Conservation (phyloP, 1,139 yeast genomes). For the Scheffersomyces titani region DNA sequence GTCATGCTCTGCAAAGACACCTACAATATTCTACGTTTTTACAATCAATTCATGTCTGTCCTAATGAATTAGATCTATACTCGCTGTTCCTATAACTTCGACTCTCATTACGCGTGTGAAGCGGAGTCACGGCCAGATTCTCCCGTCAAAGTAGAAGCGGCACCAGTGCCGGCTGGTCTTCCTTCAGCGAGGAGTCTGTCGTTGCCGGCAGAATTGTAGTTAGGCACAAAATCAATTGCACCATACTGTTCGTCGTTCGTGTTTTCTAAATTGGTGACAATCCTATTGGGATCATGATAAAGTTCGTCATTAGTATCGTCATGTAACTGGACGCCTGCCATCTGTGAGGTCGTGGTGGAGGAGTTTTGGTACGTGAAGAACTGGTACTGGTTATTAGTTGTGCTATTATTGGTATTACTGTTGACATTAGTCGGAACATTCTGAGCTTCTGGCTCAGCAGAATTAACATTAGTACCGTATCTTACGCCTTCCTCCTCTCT, state of each 20-base stretch:
- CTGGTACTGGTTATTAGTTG: slow-evolving; percentile 9
- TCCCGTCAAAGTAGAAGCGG: background rate
- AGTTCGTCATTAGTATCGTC: slow-evolving; percentile 10
- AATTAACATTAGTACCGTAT: background rate
- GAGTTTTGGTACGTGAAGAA: slow-evolving; percentile 16
- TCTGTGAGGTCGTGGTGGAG: slow-evolving; percentile 2
- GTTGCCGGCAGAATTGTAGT: slow-evolving; percentile 31
- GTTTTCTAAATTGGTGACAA: background rate
- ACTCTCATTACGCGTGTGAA: background rate
- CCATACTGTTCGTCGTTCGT: slow-evolving; percentile 22
- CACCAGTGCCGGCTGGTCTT: background rate
- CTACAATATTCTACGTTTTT: slow-evolving; percentile 1
- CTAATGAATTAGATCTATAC: background rate
- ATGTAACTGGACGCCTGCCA: background rate
- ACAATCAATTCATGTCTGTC: slow-evolving; percentile 3
- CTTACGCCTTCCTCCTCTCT: background rate
- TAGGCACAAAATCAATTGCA: slow-evolving; percentile 39
- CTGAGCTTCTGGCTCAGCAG: background rate
- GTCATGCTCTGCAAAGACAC: background rate
- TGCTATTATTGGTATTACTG: background rate
- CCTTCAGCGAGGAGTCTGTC: slow-evolving; percentile 21
- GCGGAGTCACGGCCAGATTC: background rate
- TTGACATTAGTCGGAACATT: background rate
- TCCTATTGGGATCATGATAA: slow-evolving; percentile 11
- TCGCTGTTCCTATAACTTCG: background rate